Percentiles rank a stretch among this genome's conserved stretches.
Evolutionary conservation across 75 land plant genomes (phyloP).

Genomic region (Picea sitchensis): DNA sequence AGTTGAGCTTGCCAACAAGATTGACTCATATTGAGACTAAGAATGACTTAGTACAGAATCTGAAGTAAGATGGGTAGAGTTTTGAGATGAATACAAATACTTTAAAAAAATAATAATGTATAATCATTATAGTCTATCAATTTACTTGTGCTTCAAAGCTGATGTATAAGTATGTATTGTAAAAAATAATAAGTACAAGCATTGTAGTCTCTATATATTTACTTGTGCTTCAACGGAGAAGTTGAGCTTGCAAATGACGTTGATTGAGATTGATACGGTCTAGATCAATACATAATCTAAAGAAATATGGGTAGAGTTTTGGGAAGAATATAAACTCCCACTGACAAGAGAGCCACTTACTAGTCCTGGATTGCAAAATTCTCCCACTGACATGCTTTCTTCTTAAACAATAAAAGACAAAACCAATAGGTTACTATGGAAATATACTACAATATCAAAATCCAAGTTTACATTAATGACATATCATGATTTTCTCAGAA

Average conservation of each 20-base stretch:
- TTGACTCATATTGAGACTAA: no score
- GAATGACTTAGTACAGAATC: no score
- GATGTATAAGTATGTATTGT: no score
- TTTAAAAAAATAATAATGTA: no score
- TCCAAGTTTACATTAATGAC: neutral
- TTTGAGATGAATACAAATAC: no score
- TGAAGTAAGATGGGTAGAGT: no score
- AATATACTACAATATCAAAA: neutral
- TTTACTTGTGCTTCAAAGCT: no score
- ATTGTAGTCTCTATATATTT: neutral
- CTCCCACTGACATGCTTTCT: conserved; percentile 38
- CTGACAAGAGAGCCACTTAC: conserved; percentile 44
- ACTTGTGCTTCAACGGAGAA: conserved; percentile 1
- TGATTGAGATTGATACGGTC: neutral
- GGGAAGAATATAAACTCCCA: conserved; percentile 29
- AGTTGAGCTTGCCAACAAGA: no score
- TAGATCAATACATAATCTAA: conserved; percentile 1
- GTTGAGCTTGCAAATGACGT: neutral
- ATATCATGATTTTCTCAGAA: neutral
- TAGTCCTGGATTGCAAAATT: conserved; percentile 37
- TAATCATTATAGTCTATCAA: no score
- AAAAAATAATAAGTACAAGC: no score
- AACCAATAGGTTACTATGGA: neutral
- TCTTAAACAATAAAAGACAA: conserved; percentile 8
- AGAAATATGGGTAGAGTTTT: conserved; percentile 5